These are phyloP conservation scores for Cryptococcus maquisensis DNA, from an alignment of 1,284 basidiomycete genomes.

Conservation along the genomic window DNA sequence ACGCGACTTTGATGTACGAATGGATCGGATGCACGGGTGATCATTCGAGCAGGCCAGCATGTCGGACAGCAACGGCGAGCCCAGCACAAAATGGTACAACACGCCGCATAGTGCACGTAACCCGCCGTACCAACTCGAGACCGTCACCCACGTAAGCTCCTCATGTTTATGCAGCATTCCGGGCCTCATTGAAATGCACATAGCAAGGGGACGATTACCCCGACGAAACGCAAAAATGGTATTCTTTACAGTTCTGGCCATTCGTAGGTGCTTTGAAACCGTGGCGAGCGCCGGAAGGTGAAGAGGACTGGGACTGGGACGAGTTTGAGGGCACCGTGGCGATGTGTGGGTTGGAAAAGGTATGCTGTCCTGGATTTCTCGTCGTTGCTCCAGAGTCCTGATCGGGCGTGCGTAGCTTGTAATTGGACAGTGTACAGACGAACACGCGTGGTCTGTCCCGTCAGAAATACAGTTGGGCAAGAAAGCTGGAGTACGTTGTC, in stretches of 20 bases:
- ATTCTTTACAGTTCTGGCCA: constrained; percentile 15
- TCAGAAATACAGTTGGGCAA: constrained; percentile 6
- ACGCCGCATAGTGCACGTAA: not conserved
- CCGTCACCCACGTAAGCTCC: not conserved
- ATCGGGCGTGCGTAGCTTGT: not conserved
- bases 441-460: constrained; percentile 4
- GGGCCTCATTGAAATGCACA: not conserved
- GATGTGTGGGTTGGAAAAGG: constrained; percentile 2
- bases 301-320: constrained; percentile 1
- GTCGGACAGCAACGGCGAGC: not conserved
- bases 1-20: too few relatives aligned
- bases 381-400: not conserved
- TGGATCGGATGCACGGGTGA: too few relatives aligned
- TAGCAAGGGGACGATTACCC: not conserved
- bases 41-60: too few relatives aligned
- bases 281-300: not conserved
- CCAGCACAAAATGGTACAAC: constrained; percentile 9
- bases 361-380: not conserved
- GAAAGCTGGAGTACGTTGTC: not conserved
- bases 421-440: constrained; percentile 7
- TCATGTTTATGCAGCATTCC: not conserved
- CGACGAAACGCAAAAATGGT: not conserved
- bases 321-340: constrained; percentile 7
- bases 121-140: constrained; percentile 8
- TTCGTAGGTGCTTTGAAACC: constrained; percentile 9